These are phyloP conservation scores for Perilla frutescens DNA, from an alignment of 257 asterid species.

Conservation along the genomic window DNA sequence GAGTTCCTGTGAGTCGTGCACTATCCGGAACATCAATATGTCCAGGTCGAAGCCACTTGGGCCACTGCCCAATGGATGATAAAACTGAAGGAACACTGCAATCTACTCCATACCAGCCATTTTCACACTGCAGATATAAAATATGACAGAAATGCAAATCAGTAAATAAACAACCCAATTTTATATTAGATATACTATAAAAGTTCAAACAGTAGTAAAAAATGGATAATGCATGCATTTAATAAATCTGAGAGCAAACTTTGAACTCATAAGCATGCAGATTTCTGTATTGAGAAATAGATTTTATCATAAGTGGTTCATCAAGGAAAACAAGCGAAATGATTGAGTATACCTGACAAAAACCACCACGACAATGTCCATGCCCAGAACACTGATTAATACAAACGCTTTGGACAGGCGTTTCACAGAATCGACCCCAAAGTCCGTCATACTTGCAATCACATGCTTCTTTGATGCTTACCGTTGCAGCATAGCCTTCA, in stretches of 20 bases:
- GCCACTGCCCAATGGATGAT: constrained; percentile 79
- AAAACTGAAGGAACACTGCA: constrained; percentile 87
- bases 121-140: constrained; percentile 66
- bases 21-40: constrained; percentile 60
- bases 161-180: neutral
- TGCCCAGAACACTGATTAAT: constrained; percentile 88
- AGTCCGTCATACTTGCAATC: constrained; percentile 99
- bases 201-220: neutral
- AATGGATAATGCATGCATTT: neutral
- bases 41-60: constrained; percentile 91
- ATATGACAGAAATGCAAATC: neutral
- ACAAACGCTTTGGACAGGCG: constrained; percentile 74
- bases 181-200: neutral
- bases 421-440: constrained; percentile 86
- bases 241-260: neutral
- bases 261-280: neutral
- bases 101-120: constrained; percentile 94
- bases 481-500: constrained; percentile 70
- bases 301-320: neutral
- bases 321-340: constrained; percentile 16
- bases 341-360: constrained; percentile 74
- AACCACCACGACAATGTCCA: constrained; percentile 93
- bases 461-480: constrained; percentile 75
- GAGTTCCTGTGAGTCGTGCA: constrained; percentile 44
- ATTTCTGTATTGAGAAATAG: neutral